Evolutionary conservation across 352 stramenopile species (phyloP), one percentile per base, ranked within the genome.

Genomic region (Pythium utonaiense): DNA sequence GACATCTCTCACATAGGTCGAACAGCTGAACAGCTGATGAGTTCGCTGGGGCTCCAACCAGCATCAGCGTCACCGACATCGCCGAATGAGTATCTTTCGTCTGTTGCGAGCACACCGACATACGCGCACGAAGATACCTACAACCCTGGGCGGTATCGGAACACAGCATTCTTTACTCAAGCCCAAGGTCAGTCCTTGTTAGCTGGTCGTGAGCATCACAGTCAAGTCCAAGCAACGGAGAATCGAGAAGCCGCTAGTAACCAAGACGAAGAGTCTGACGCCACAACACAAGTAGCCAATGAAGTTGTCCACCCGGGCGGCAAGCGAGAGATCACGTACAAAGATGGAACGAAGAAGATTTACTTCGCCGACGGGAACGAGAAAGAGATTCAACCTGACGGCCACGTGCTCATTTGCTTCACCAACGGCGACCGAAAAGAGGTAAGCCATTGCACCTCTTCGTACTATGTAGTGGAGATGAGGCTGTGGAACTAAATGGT

Each of bases 371-470:
- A 98, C 74, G 96, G 96, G 25, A 98, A 96, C 24, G 71, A 89
- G 45, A 98, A 98, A 66, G 88, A 98, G 54, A 85, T 97, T 30
- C 70, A 86, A n/a, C 64, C 78, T 7, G 80, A 97, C 64, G 96
- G 96, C 6, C 88, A 89, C 21, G 82, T 80, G 7, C 70, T 96
- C 22, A 95, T 98, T 44, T 80, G 79, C 9, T 99, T 98, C 67
- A 83, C 75, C 5, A 99, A 99, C 64, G 97, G 97, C 24, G 97
- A 99, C 71, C 75, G 96, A 34, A 98, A 98, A 78, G 89, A 96
- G 80, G 77, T 87, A 47, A 7, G n/a, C 9, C 28, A 10, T 33
- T 5, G 28, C 28, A 10, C 9, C 9, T 9, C 5, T 33, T 33
- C 28, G 9, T 9, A 9, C 28, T 9, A n/a, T n/a, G n/a, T n/a